Base-by-base conservation (phyloP, 2,329 filamentous ascomycete genomes). In the Gliomastix tumulicola region DNA sequence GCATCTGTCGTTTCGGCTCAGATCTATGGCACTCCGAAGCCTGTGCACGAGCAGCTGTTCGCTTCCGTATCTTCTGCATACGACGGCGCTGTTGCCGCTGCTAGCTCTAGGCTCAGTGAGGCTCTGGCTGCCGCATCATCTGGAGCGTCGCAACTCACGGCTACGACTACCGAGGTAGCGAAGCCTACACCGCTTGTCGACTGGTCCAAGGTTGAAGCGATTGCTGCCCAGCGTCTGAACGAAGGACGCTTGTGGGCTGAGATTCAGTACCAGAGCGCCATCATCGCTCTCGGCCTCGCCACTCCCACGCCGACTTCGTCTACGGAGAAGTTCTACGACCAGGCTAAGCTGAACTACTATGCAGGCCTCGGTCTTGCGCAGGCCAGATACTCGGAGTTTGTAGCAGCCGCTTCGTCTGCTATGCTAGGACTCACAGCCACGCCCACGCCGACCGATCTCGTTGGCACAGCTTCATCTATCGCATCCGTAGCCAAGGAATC, bases 361-460 rank as follows among this genome's bases (percentile, higher is more conserved):
- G 82, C 87, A 44, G 85, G 82, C 10, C 59, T 92, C 18, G 87
- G 87, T 20, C 58, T 87, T 31, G 87, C 88, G 1, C 83, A 94
- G 49, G 85, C 80, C 30, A 77, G 82, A 25, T 92, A 92, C 56
- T 79, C 81, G 6, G 81, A 82, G 34, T 90, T 92, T 50, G 45
- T 92, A 3, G 69, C 70, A 11, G 79, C 81, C 5, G 86, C 84
- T 7, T 87, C 83, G 9, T 78, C 74, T 23, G 84, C 80, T 16
- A 66, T 87, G 28, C 81, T 76, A 38, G 68, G 67, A 3, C 41
- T 71, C 27, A 74, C 70, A 1, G 77, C 77, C 7, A 75, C 76
- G 10, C 74, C 79, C 13, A 80, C 75, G 0, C 71, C 77, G 3
- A 61, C 78, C 34, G 49, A 73, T n/a, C 43, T 60, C 6, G 62